Conservation (phyloP, 2,329 filamentous ascomycete species). For the Monosporascus sp. region DNA sequence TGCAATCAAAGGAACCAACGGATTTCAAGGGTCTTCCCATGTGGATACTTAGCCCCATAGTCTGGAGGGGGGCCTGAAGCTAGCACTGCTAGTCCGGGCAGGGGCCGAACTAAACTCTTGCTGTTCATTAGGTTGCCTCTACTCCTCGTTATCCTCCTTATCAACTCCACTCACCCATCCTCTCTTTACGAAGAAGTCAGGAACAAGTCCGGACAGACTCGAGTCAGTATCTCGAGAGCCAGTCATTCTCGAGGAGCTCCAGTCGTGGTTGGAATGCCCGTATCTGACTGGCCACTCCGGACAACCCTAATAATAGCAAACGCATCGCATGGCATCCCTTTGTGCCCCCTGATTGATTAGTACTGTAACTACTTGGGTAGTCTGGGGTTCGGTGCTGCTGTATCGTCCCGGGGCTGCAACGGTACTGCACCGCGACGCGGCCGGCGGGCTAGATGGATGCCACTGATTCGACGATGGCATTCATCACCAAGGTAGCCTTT, state of each 20-base stretch:
- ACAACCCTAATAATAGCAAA: background rate
- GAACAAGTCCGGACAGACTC: background rate
- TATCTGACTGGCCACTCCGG: background rate
- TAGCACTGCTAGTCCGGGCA: too few species aligned
- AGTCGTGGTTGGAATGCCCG: background rate
- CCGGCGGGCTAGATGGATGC: background rate
- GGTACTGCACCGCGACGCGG: background rate
- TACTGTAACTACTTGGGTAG: background rate
- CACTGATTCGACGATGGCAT: background rate
- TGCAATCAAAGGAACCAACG: background rate
- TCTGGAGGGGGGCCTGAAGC: too few species aligned
- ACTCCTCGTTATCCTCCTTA: too few species aligned
- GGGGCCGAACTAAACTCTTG: background rate
- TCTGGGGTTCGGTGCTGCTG: background rate
- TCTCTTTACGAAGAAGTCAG: background rate
- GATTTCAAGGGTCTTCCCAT: background rate
- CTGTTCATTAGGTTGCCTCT: background rate
- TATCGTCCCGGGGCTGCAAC: too few species aligned
- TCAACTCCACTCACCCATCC: background rate
- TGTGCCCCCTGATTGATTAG: background rate
- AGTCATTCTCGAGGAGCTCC: background rate
- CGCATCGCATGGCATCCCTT: too few species aligned
- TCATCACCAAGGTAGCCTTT: background rate
- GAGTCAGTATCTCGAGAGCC: background rate
- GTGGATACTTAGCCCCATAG: background rate